Evolutionary conservation across 1,284 basidiomycete genomes (phyloP), one percentile per base, ranked within the genome.

Genomic region (Wolfiporia cocos): DNA sequence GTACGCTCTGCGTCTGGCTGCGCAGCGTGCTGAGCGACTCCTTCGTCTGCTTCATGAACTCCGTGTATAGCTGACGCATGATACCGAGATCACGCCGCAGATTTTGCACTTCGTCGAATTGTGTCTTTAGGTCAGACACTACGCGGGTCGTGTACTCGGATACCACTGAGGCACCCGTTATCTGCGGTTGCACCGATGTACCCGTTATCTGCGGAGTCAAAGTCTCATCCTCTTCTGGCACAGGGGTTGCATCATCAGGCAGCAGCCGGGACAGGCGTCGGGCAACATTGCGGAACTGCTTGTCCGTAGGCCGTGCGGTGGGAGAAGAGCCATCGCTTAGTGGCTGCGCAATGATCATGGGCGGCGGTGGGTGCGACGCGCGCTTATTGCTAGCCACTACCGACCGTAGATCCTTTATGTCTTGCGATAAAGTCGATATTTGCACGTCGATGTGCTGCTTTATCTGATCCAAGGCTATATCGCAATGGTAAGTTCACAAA

Each of bases 401-500:
- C 4, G 73, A 69, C 54, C 85, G 88, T 47, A 99, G 74, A 42
- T 98, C 95, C 52, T 93, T 92, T 60, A 99, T 77, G 51, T 98
- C 95, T 51, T 89, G 82, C 12, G 90, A 81, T n/a, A 99, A 70
- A 1, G 70, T 70, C 0, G 85, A 82, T 44, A 99, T 90, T 50
- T 94, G 92, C 3, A 81, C 60, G 59, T 98, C 95, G 50, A 99
- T 93, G 58, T 99, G 95, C 58, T 96, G 92, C 62, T 96, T 97
- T 62, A 99, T 95, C 64, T 99, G 95, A 64, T 98, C 95, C 41
- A 99, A 80, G 11, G 92, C 92, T 96, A 22, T n/a, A 24, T 38
- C 30, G 3, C 24, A 37, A 38, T 35, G 43, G 31, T 48, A 41
- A 41, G 29, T 15, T 44, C 28, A 48, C 14, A 14, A 14, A 28